Conservation (phyloP, 73 alveolate genomes). For the Loxodes magnus region DNA sequence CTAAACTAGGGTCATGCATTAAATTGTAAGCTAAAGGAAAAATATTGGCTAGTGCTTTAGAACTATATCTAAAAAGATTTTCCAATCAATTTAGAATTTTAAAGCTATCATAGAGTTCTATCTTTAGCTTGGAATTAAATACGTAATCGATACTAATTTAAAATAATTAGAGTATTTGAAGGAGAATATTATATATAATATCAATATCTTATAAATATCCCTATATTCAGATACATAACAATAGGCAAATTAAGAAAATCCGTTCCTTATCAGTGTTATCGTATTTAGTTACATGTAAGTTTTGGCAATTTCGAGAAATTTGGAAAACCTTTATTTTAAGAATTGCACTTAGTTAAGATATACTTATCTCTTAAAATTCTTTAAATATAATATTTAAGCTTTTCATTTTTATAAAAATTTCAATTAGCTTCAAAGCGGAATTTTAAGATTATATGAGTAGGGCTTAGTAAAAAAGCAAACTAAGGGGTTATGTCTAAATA, state of each 20-base stretch:
- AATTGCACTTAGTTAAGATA: slow-evolving; percentile 70
- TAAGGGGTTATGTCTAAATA: slow-evolving; percentile 66
- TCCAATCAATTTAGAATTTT: no score
- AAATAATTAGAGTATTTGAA: no score
- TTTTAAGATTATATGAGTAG: slow-evolving; percentile 51
- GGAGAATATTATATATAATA: no score
- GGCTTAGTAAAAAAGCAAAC: slow-evolving; percentile 62
- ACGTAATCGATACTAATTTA: no score
- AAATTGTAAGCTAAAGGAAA: no score
- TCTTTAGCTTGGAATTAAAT: no score
- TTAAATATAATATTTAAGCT: slow-evolving; percentile 71
- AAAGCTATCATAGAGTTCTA: no score
- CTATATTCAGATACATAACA: no score
- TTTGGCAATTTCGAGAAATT: slow-evolving; percentile 68
- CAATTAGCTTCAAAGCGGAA: slow-evolving; percentile 61
- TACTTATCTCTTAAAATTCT: slow-evolving; percentile 73
- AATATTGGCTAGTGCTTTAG: no score
- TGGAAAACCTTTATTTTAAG: slow-evolving; percentile 85
- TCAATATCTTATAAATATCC: no score
- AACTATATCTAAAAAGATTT: no score
- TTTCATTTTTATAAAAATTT: slow-evolving; percentile 83
- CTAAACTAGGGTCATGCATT: no score
- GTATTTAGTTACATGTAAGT: slow-evolving; percentile 87
- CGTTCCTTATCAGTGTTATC: slow-evolving; percentile 93
- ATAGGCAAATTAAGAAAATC: slow-evolving; percentile 98